These are phyloP conservation scores for Saturnispora ahearnii DNA, from an alignment of 805 yeast species.

Conservation along the genomic window DNA sequence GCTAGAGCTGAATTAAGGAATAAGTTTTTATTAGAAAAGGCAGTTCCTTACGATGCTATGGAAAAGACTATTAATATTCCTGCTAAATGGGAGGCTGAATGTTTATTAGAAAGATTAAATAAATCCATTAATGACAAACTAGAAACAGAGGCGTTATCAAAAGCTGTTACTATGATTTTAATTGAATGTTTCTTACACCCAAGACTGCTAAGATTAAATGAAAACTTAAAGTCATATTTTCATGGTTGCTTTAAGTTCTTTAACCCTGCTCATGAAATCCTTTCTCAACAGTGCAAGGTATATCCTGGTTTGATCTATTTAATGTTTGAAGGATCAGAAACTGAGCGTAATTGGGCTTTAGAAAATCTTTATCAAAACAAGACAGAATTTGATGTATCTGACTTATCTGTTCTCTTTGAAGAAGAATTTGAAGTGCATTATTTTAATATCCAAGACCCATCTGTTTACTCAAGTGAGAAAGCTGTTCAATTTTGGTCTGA, in stretches of 20 bases:
- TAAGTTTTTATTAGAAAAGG: conserved; percentile 43
- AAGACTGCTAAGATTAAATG: conserved; percentile 34
- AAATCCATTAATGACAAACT: conserved; percentile 18
- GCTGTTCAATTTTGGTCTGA: conserved; percentile 43
- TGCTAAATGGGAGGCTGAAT: conserved; percentile 22
- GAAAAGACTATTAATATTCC: conserved; percentile 18
- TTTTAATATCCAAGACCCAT: conserved; percentile 44
- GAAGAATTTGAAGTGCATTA: conserved; percentile 51
- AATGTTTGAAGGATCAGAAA: conserved; percentile 43
- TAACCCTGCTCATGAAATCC: conserved; percentile 9
- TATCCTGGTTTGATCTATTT: conserved; percentile 47
- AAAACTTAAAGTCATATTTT: conserved; percentile 30
- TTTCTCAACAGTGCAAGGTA: conserved; percentile 18
- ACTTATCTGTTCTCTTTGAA: conserved; percentile 31
- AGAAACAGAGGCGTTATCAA: conserved; percentile 7
- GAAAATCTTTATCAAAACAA: conserved; percentile 22
- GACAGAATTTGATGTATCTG: conserved; percentile 11
- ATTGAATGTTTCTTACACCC: conserved; percentile 48
- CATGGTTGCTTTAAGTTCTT: conserved; percentile 27
- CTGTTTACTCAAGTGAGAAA: conserved; percentile 33
- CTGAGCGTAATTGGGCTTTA: conserved; percentile 42
- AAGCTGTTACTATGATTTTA: conserved; percentile 25
- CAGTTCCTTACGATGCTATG: conserved; percentile 21
- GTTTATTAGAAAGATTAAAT: conserved; percentile 13
- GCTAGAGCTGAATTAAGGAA: conserved; percentile 44